phyloP scores from a whole-genome alignment of 2,329 filamentous ascomycete species.

The Colletotrichum paranaense region DNA sequence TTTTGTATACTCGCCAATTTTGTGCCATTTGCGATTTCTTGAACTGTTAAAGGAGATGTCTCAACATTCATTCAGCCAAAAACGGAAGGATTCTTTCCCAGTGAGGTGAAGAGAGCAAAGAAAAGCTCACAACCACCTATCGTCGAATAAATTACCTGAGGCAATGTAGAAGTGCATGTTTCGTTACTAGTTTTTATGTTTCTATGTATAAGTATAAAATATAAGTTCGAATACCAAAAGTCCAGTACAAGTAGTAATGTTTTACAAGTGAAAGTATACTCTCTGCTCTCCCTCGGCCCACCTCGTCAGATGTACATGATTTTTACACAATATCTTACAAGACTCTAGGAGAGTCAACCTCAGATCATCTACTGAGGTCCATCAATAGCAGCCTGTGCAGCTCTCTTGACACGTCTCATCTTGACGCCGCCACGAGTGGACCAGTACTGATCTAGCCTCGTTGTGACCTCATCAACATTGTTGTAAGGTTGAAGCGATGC shows the following conservation, averaged over 20 bases:
- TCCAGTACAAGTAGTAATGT: background rate
- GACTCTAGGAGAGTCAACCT: no score
- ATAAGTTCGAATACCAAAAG: background rate
- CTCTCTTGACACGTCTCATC: constrained; percentile 1
- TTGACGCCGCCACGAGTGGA: constrained; percentile 1
- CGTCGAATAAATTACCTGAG: no score
- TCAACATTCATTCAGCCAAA: no score
- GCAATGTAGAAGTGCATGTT: no score
- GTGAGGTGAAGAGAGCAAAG: no score
- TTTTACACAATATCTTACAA: background rate
- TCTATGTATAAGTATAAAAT: background rate
- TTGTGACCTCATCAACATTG: constrained; percentile 5
- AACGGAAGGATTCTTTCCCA: no score
- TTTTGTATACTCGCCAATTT: no score
- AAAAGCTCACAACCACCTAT: no score
- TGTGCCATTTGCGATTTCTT: no score
- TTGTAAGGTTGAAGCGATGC: constrained; percentile 31
- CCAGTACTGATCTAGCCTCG: constrained; percentile 11
- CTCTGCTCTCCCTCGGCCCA: background rate
- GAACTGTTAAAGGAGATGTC: no score
- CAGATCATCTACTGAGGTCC: background rate
- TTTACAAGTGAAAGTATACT: background rate
- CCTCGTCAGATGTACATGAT: background rate
- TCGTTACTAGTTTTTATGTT: background rate
- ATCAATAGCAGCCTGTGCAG: background rate